Conservation (phyloP, 495 filamentous ascomycete genomes). For the Penicillium arizonense region DNA sequence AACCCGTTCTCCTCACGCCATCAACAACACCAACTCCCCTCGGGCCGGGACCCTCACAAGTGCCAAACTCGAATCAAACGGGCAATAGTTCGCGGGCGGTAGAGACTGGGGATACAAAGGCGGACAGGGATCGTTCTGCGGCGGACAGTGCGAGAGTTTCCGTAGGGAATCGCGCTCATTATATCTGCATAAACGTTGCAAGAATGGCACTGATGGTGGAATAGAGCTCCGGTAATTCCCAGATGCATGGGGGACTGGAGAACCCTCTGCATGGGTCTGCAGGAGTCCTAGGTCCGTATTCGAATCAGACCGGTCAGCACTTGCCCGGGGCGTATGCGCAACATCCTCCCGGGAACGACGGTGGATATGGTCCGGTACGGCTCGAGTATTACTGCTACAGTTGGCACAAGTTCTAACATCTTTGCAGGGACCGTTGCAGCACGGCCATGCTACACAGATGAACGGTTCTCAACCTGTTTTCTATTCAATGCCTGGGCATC, state of each 20-base stretch:
- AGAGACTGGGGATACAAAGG: constrained; percentile 9
- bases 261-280: constrained; percentile 12
- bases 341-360: background rate
- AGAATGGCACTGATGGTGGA: constrained; percentile 30
- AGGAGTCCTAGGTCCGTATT: constrained; percentile 16
- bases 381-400: background rate
- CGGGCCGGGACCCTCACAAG: constrained; percentile 30
- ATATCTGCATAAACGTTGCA: constrained; percentile 17
- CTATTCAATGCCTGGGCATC: background rate
- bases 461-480: background rate
- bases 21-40: constrained; percentile 34
- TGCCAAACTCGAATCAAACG: constrained; percentile 18
- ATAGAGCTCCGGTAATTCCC: constrained; percentile 30
- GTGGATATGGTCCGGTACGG: constrained; percentile 16
- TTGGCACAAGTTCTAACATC: background rate
- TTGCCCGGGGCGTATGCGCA: constrained; percentile 7
- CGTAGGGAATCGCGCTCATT: constrained; percentile 30
- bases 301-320: constrained; percentile 14
- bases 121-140: constrained; percentile 13
- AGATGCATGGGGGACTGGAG: constrained; percentile 15
- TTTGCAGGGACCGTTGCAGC: background rate
- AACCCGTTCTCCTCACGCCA: constrained; percentile 48
- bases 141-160: constrained; percentile 24
- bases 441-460: background rate
- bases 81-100: constrained; percentile 15